Percentiles rank a stretch among this genome's conserved stretches.
Evolutionary conservation across 257 asterid genomes (phyloP).

Genomic region (Solanum virginianum): DNA sequence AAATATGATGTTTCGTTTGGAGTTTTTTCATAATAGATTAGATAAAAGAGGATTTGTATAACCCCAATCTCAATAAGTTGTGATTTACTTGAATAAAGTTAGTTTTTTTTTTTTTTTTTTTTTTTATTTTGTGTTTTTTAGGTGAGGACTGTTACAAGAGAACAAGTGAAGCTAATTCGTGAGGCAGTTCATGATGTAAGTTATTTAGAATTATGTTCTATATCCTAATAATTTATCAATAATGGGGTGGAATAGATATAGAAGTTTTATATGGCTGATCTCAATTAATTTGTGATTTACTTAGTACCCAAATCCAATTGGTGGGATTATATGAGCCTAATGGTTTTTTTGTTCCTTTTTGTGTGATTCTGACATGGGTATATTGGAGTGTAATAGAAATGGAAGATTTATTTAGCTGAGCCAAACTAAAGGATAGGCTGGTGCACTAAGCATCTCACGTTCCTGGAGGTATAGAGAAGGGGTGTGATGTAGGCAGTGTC

Average conservation of each 20-base stretch:
- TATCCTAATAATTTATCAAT: not conserved
- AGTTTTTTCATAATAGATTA: not conserved
- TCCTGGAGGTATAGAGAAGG: not conserved
- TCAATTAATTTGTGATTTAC: not conserved
- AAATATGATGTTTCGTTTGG: not conserved
- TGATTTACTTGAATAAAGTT: not conserved
- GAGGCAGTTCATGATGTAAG: conserved; percentile 44
- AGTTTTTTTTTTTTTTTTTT: not conserved
- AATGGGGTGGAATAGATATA: not conserved
- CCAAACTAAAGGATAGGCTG: not conserved
- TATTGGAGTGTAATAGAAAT: not conserved
- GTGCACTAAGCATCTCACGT: not conserved
- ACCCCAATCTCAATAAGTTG: not conserved
- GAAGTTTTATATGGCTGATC: not conserved
- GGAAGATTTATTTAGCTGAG: not conserved
- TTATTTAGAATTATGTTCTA: not conserved
- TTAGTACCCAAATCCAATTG: not conserved
- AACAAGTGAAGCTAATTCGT: conserved; percentile 43
- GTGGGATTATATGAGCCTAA: not conserved
- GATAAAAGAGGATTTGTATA: not conserved
- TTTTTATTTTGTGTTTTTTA: not conserved
- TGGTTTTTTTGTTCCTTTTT: not conserved
- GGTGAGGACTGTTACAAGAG: conserved; percentile 47
- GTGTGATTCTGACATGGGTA: not conserved
- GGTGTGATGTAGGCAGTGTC: not conserved